Evolutionary conservation across 768 basidiomycete species (phyloP).

Genomic region (Auricularia auricula-judae): DNA sequence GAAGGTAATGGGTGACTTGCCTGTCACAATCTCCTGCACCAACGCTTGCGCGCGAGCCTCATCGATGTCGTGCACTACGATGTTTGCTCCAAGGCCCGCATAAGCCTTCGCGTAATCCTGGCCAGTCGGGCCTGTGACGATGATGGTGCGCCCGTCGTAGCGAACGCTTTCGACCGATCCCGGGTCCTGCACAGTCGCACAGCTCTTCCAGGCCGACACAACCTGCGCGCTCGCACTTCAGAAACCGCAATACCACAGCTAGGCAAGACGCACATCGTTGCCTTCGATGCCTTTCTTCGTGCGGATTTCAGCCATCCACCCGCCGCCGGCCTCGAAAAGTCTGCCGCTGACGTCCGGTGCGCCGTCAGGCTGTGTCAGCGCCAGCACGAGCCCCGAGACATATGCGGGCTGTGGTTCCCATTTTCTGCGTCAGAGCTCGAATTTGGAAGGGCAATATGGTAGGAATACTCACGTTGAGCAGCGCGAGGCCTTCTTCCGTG

Average conservation of each 20-base stretch:
- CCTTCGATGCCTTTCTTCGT: slow-evolving; percentile 48
- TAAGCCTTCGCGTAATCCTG: slow-evolving; percentile 89
- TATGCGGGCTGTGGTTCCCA: slow-evolving; percentile 56
- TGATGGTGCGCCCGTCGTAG: slow-evolving; percentile 82
- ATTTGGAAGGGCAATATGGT: slow-evolving; percentile 80
- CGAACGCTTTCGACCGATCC: slow-evolving; percentile 45
- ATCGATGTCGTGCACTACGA: slow-evolving; percentile 91
- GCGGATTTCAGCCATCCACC: slow-evolving; percentile 82
- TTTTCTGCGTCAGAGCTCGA: slow-evolving; percentile 29
- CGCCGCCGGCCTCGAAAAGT: slow-evolving; percentile 89
- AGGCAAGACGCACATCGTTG: background rate
- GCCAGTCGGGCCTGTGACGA: slow-evolving; percentile 81
- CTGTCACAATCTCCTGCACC: slow-evolving; percentile 80
- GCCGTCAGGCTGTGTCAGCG: slow-evolving; percentile 76
- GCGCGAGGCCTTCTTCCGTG: slow-evolving; percentile 24
- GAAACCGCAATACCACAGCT: slow-evolving; percentile 12
- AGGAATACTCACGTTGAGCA: slow-evolving; percentile 92
- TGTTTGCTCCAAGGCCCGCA: slow-evolving; percentile 85
- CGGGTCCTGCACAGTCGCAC: slow-evolving; percentile 9
- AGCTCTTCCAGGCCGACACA: slow-evolving; percentile 57
- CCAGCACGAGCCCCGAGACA: slow-evolving; percentile 85
- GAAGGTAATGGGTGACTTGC: no score
- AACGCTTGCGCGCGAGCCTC: slow-evolving; percentile 75
- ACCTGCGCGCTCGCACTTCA: slow-evolving; percentile 55
- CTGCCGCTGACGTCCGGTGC: slow-evolving; percentile 60